phyloP scores from a whole-genome alignment of 2,329 filamentous ascomycete genomes.

The Aspergillus spinulosporus region DNA sequence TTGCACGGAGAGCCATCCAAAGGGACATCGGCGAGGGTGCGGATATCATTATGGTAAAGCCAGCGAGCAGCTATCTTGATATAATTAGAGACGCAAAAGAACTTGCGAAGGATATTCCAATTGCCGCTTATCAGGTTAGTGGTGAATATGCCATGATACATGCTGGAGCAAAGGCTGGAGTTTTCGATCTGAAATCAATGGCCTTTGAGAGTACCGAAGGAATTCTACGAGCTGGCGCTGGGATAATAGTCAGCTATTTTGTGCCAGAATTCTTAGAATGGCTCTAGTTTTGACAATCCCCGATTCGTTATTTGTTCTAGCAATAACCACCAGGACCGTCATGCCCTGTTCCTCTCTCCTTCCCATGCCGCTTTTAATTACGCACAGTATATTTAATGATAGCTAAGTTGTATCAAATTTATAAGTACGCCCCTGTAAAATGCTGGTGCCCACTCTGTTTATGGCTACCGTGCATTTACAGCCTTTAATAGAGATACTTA shows the following conservation, averaged over 20 bases:
- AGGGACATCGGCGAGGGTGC: constrained; percentile 91
- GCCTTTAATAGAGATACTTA: background rate
- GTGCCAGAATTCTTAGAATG: constrained; percentile 74
- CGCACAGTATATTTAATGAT: too few relatives aligned
- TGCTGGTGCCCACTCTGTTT: too few relatives aligned
- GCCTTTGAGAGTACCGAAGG: constrained; percentile 92
- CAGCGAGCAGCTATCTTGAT: constrained; percentile 76
- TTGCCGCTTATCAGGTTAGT: constrained; percentile 95
- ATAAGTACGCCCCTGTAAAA: too few relatives aligned
- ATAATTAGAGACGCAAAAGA: constrained; percentile 98
- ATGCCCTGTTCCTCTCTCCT: background rate
- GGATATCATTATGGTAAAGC: constrained; percentile 99
- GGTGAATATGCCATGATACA: constrained; percentile 99
- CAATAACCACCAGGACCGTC: background rate
- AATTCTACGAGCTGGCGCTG: constrained; percentile 88
- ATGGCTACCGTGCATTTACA: background rate
- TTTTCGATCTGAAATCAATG: constrained; percentile 93
- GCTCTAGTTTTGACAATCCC: constrained; percentile 39
- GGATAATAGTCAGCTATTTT: constrained; percentile 92
- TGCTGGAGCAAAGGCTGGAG: constrained; percentile 89
- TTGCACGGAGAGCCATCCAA: constrained; percentile 84
- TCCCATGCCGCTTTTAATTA: too few relatives aligned
- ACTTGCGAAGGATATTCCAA: constrained; percentile 82
- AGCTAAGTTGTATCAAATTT: too few relatives aligned
- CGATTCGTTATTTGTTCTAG: background rate